Evolutionary conservation across 768 basidiomycete genomes (phyloP).

Genomic region (Phaeotremella fagi): DNA sequence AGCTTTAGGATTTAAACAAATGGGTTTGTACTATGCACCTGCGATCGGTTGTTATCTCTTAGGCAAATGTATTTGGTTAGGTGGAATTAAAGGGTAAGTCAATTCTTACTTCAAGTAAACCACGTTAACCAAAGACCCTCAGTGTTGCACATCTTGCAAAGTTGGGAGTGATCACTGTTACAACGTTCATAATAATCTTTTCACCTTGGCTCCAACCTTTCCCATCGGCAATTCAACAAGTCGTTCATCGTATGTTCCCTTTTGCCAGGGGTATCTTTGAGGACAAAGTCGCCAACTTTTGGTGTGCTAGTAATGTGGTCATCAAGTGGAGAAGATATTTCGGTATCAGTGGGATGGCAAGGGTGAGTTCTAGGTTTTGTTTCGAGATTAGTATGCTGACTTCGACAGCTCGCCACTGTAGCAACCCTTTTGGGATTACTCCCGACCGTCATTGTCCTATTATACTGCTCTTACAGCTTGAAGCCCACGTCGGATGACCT

Average conservation of each 20-base stretch:
- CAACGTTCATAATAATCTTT: conserved; percentile 67
- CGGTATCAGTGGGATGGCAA: conserved; percentile 19
- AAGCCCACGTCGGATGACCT: neutral
- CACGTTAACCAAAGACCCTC: neutral
- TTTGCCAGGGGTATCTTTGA: conserved; percentile 62
- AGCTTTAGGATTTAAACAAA: conserved; percentile 91
- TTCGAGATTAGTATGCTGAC: neutral
- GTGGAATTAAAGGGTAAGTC: conserved; percentile 64
- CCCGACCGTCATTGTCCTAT: conserved; percentile 41
- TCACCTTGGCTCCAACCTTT: conserved; percentile 63
- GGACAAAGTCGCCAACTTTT: conserved; percentile 78
- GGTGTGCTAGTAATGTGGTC: conserved; percentile 86
- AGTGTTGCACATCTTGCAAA: conserved; percentile 57
- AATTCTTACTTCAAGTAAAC: neutral
- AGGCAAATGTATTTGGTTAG: conserved; percentile 81
- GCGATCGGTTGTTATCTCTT: conserved; percentile 85
- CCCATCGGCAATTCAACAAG: conserved; percentile 53
- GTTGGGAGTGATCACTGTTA: conserved; percentile 60
- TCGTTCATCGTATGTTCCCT: conserved; percentile 80
- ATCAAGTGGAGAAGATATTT: conserved; percentile 68
- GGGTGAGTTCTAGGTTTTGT: conserved; percentile 11
- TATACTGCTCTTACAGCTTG: conserved; percentile 29
- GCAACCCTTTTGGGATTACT: conserved; percentile 69
- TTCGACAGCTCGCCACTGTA: conserved; percentile 55
- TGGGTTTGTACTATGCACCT: conserved; percentile 90